phyloP scores from a whole-genome alignment of 179 eudicot genomes.

The Spergularia azorica region DNA sequence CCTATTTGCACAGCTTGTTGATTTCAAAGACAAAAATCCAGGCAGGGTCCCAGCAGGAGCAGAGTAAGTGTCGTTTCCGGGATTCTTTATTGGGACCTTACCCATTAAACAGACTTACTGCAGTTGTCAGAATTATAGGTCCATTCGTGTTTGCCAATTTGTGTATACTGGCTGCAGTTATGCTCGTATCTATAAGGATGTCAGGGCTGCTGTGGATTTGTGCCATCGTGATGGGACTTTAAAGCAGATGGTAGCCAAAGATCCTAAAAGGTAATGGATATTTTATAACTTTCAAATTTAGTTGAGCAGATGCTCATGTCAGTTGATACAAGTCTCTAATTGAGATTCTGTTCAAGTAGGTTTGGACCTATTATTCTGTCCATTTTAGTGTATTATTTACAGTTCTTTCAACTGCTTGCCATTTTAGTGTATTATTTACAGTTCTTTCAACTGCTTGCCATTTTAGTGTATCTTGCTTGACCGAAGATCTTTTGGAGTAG shows the following conservation, averaged over 20 bases:
- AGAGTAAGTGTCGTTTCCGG: slow-evolving; percentile 60
- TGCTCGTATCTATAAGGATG: slow-evolving; percentile 85
- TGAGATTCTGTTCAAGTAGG: neutral
- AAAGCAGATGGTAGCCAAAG: slow-evolving; percentile 94
- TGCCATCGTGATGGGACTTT: slow-evolving; percentile 99
- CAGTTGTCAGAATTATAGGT: neutral
- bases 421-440: neutral
- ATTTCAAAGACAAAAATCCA: slow-evolving; percentile 82
- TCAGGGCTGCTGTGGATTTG: slow-evolving; percentile 96
- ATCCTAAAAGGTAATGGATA: slow-evolving; percentile 69
- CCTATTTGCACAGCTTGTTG: slow-evolving; percentile 97
- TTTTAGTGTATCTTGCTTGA: neutral
- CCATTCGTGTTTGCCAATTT: neutral
- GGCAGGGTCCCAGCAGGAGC: slow-evolving; percentile 65
- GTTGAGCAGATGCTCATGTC: neutral
- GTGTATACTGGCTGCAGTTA: slow-evolving; percentile 57
- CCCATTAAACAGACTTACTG: neutral
- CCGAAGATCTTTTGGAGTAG: neutral
- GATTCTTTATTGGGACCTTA: neutral
- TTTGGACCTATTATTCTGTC: neutral
- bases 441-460: neutral
- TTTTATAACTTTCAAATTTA: neutral
- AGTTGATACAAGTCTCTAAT: neutral
- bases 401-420: neutral
- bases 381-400: neutral